Base-by-base conservation (phyloP, 805 yeast genomes). In the Clavispora asparagi region DNA sequence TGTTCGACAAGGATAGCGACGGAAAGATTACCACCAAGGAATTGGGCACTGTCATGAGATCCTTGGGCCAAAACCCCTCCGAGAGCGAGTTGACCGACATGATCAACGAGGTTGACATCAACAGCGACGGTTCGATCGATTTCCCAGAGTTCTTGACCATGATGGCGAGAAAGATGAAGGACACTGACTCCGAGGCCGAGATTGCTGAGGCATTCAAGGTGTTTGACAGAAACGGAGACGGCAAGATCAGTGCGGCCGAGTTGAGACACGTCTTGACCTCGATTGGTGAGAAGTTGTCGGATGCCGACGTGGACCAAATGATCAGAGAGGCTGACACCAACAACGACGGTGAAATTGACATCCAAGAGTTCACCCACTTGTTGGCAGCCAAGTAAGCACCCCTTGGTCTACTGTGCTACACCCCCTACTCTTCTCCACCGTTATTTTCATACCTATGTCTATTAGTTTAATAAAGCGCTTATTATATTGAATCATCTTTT, bases 301-400 rank as follows among this genome's bases (percentile, higher is more conserved):
- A 94, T 59, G 95, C 92, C 45, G 99, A 94, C 70, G 98, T 95
- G 44, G 95, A 89, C 61, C 96, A 90, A 69, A 94, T 94, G 97
- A 81, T 94, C 63, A 83, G 85, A 63, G 99, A 94, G 67, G 97
- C 97, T 46, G 95, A 86, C 62, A 83, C 92, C 52, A 89, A 88
- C 68, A 92, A 95, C 53, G 96, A 95, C 57, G 99, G 99, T 49
- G 96, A 89, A 71, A 94, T 94, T 62, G 95, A 94, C 66, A 94
- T 94, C 68, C 88, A 87, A 63, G 99, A 94, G 74, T 94, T 94
- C 66, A 92, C 97, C 53, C 91, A 89, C 63, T 80, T 92, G 55
- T 79, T 92, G 67, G 77, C 80, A 53, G 85, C 91, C 49, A 85
- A 85, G 75, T 86, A 74, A 40, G 30, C 29, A 6, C 17, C 10